Evolutionary conservation across 176 grass and related monocot genomes (phyloP).

Genomic region (Elaeis guineensis): DNA sequence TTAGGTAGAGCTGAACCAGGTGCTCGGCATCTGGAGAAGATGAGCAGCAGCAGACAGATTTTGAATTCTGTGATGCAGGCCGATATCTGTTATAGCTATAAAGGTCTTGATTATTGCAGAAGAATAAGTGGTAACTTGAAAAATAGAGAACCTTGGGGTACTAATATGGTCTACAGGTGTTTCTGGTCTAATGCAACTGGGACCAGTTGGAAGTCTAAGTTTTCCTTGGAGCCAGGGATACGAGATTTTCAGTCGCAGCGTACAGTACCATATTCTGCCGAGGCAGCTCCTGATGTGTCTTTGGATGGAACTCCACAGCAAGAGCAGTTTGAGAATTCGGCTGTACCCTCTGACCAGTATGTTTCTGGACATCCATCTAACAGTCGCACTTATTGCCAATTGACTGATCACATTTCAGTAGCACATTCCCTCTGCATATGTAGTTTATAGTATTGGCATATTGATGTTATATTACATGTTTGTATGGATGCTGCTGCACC

Average conservation of each 20-base stretch:
- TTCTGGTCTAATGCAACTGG: conserved; percentile 15
- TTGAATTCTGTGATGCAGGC: not conserved
- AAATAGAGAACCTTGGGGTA: conserved; percentile 7
- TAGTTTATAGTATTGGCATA: not conserved
- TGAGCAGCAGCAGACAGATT: not conserved
- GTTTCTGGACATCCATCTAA: not conserved
- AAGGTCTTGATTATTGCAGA: not conserved
- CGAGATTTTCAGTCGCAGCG: not conserved
- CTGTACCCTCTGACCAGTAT: not conserved
- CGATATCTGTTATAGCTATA: not conserved
- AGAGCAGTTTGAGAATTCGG: not conserved
- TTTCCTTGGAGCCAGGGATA: not conserved
- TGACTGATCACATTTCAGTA: not conserved
- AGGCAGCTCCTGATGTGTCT: not conserved
- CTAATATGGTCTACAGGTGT: conserved; percentile 23
- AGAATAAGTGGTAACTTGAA: conserved; percentile 16
- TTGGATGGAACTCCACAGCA: not conserved
- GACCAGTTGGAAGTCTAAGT: conserved; percentile 6
- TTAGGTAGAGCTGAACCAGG: not conserved
- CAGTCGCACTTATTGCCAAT: not conserved
- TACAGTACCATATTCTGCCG: not conserved
- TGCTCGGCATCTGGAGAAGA: not conserved
- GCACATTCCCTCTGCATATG: not conserved
- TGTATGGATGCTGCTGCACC: no score
- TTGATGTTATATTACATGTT: no score